Evolutionary conservation across 306 rosid species (phyloP).

Genomic region (Fragaria nilgerrensis): DNA sequence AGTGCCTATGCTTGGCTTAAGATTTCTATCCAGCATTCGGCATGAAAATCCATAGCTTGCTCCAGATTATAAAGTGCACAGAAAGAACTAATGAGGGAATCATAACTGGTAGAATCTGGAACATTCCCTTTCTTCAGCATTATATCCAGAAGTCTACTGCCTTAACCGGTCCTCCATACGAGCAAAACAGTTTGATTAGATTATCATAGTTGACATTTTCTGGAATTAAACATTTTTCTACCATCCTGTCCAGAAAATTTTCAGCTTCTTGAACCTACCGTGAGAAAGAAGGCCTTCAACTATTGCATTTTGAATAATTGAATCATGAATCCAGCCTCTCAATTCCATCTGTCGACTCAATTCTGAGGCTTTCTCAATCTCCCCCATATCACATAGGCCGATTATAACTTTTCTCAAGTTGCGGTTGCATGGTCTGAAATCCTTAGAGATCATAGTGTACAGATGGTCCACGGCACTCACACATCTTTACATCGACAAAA

Average conservation of each 20-base stretch:
- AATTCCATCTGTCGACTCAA: conserved; percentile 66
- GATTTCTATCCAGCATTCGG: conserved; percentile 59
- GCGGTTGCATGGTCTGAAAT: conserved; percentile 60
- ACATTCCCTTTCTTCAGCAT: conserved; percentile 66
- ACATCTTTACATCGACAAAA: conserved; percentile 56
- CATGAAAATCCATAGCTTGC: conserved; percentile 55
- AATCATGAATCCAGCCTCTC: conserved; percentile 70
- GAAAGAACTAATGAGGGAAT: conserved; percentile 49
- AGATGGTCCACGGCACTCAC: conserved; percentile 47
- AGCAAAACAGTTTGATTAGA: conserved; percentile 64
- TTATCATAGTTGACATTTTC: conserved; percentile 57
- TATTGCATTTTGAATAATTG: conserved; percentile 55
- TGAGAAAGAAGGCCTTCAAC: conserved; percentile 53
- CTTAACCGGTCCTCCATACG: conserved; percentile 48
- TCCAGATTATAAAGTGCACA: conserved; percentile 49
- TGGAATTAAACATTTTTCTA: conserved; percentile 57
- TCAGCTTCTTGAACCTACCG: conserved; percentile 69
- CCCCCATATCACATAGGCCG: conserved; percentile 50
- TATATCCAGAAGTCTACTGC: conserved; percentile 61
- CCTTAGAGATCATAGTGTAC: conserved; percentile 58
- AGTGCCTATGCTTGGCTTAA: conserved; percentile 52
- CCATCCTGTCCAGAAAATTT: conserved; percentile 55
- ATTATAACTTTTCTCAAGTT: conserved; percentile 58
- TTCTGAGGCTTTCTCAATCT: conserved; percentile 56
- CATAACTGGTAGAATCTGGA: conserved; percentile 69